Evolutionary conservation across 2,329 filamentous ascomycete species (phyloP).

Genomic region (Verticillium dahliae): DNA sequence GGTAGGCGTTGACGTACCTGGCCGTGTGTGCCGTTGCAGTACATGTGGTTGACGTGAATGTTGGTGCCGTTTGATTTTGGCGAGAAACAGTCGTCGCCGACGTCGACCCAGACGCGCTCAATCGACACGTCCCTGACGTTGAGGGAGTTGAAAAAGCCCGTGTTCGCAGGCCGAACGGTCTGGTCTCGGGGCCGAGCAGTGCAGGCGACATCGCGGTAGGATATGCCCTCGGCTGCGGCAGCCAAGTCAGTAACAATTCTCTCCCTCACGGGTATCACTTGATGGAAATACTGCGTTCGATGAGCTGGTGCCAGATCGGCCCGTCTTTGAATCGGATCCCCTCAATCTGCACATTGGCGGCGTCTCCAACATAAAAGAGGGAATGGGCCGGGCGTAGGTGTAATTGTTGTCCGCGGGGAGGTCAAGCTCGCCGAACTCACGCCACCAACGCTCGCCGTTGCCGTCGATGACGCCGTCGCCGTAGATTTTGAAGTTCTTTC

Average conservation of each 20-base stretch:
- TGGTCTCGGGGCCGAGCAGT: constrained; percentile 50
- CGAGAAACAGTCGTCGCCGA: constrained; percentile 59
- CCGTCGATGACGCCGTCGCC: constrained; percentile 51
- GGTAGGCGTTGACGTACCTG: constrained; percentile 14
- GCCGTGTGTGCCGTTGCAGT: constrained; percentile 55
- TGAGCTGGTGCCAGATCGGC: constrained; percentile 58
- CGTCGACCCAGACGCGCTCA: constrained; percentile 35
- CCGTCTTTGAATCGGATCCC: constrained; percentile 55
- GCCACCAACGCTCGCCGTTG: constrained; percentile 41
- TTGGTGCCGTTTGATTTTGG: constrained; percentile 58
- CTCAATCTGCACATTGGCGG: constrained; percentile 48
- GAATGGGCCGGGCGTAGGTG: constrained; percentile 47
- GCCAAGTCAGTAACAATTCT: not conserved
- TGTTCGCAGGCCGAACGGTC: constrained; percentile 57
- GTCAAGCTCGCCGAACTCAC: constrained; percentile 22
- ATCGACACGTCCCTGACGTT: constrained; percentile 11
- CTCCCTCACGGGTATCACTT: not conserved
- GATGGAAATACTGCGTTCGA: constrained; percentile 39
- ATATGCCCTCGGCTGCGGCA: constrained; percentile 34
- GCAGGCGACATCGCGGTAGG: constrained; percentile 46
- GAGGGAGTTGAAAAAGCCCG: constrained; percentile 31
- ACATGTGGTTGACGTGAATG: constrained; percentile 51
- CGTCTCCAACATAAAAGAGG: constrained; percentile 57
- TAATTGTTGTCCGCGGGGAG: constrained; percentile 46
- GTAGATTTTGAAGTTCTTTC: constrained; percentile 53